These are phyloP conservation scores for Lotmaria passim DNA, from an alignment of 208 protist species.

Conservation along the genomic window DNA sequence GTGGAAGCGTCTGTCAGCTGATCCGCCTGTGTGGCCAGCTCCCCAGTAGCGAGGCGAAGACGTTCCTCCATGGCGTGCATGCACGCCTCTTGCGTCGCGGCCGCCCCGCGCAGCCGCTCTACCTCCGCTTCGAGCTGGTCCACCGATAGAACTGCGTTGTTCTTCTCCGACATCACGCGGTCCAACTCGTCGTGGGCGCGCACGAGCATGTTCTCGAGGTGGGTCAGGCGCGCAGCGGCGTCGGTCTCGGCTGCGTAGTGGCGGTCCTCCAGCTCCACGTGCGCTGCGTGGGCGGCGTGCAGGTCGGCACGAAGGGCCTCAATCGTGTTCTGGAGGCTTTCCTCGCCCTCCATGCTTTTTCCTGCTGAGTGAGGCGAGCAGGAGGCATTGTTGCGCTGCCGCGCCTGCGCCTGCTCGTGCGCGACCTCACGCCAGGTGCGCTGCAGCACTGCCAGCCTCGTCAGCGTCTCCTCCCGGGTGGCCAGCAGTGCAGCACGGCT, in stretches of 20 bases:
- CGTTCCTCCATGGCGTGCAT: constrained; percentile 33
- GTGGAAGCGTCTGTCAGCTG: constrained; percentile 9
- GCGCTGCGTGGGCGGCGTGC: constrained; percentile 13
- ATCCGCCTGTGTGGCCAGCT: constrained; percentile 23
- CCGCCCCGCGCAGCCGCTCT: constrained; percentile 27
- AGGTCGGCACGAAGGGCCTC: constrained; percentile 20
- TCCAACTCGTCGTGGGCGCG: constrained; percentile 24
- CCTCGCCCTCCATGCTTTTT: not conserved
- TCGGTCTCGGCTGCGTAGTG: constrained; percentile 15
- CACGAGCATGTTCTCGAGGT: constrained; percentile 26
- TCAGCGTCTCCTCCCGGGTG: constrained; percentile 20
- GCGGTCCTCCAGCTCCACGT: constrained; percentile 26
- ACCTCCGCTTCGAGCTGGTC: constrained; percentile 39
- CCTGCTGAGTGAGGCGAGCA: too few relatives aligned
- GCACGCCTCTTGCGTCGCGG: constrained; percentile 17
- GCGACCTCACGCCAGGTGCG: constrained; percentile 7
- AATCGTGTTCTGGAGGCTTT: not conserved
- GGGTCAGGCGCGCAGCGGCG: constrained; percentile 13
- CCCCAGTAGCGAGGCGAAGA: constrained; percentile 22
- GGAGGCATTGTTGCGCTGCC: too few relatives aligned
- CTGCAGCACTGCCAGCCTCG: constrained; percentile 19
- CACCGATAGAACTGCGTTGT: constrained; percentile 23
- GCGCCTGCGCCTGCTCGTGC: not conserved
- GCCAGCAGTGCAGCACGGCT: constrained; percentile 23
- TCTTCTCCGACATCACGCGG: not conserved